A percentile compares a stretch with the other conserved stretches of the same genome.
phyloP scores from a whole-genome alignment of 2,329 filamentous ascomycete species.

The Periglandula ipomoeae region DNA sequence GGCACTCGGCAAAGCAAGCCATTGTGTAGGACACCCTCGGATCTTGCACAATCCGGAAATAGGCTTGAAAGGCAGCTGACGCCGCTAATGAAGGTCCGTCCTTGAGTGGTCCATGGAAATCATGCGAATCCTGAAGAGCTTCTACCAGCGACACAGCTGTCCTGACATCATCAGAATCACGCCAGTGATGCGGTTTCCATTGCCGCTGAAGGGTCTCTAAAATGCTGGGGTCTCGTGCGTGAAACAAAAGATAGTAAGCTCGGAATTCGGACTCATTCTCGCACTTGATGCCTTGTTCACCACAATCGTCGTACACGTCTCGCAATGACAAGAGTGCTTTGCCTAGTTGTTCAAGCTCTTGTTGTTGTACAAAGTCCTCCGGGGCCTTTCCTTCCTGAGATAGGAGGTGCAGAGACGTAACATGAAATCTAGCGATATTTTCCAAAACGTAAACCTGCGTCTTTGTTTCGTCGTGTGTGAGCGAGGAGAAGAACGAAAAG shows the following conservation, averaged over 20 bases:
- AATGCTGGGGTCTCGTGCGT: constrained; percentile 49
- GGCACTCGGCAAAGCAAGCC: constrained; percentile 61
- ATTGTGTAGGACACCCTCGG: constrained; percentile 55
- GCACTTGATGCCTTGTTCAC: constrained; percentile 46
- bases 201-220: constrained; percentile 42
- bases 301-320: constrained; percentile 58
- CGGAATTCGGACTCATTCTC: constrained; percentile 58
- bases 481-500: constrained; percentile 57
- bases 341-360: constrained; percentile 58
- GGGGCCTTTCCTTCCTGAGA: constrained; percentile 45
- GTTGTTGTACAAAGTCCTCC: constrained; percentile 56
- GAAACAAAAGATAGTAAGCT: constrained; percentile 55
- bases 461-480: constrained; percentile 46
- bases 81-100: constrained; percentile 39
- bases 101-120: constrained; percentile 47
- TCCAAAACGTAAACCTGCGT: constrained; percentile 56
- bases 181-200: constrained; percentile 48
- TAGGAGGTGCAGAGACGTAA: constrained; percentile 54
- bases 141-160: constrained; percentile 53
- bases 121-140: constrained; percentile 48
- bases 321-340: constrained; percentile 57
- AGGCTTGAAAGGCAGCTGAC: constrained; percentile 41
- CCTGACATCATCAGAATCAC: constrained; percentile 47
- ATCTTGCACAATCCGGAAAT: constrained; percentile 51
- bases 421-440: constrained; percentile 58